These are phyloP conservation scores for Nicotiana obtusifolia DNA, from an alignment of 257 asterid genomes.

Conservation along the genomic window DNA sequence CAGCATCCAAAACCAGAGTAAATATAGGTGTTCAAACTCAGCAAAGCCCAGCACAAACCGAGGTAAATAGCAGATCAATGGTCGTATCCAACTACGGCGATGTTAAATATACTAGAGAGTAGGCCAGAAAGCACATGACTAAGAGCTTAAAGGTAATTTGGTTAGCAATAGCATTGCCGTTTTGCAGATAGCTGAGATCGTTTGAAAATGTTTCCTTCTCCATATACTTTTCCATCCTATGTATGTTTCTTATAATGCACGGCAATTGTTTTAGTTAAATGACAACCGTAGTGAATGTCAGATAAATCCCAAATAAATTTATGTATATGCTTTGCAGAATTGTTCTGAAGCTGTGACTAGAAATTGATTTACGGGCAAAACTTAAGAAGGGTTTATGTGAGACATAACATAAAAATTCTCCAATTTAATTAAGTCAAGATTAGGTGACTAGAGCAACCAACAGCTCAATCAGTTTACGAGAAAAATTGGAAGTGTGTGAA, in stretches of 20 bases:
- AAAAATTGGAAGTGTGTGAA: not conserved
- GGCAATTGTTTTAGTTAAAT: not conserved
- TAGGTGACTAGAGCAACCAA: not conserved
- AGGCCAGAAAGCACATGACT: not conserved
- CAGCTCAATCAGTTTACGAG: not conserved
- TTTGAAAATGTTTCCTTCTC: not conserved
- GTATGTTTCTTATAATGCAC: not conserved
- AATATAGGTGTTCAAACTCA: not conserved
- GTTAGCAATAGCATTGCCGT: not conserved
- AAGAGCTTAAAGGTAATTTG: not conserved
- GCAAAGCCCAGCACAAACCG: not conserved
- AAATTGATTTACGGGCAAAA: conserved; percentile 4
- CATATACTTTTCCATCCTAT: not conserved
- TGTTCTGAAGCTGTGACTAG: conserved; percentile 7
- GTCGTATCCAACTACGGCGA: not conserved
- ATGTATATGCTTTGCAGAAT: not conserved
- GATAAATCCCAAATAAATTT: conserved; percentile 4
- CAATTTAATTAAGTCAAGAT: not conserved
- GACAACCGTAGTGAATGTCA: conserved; percentile 1
- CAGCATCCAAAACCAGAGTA: not conserved
- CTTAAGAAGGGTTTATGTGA: not conserved
- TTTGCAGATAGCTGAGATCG: not conserved
- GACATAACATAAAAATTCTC: not conserved
- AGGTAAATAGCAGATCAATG: not conserved
- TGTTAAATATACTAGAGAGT: not conserved